These are phyloP conservation scores for Chamaenerion angustifolium DNA, from an alignment of 345 rosid genomes.

Conservation along the genomic window DNA sequence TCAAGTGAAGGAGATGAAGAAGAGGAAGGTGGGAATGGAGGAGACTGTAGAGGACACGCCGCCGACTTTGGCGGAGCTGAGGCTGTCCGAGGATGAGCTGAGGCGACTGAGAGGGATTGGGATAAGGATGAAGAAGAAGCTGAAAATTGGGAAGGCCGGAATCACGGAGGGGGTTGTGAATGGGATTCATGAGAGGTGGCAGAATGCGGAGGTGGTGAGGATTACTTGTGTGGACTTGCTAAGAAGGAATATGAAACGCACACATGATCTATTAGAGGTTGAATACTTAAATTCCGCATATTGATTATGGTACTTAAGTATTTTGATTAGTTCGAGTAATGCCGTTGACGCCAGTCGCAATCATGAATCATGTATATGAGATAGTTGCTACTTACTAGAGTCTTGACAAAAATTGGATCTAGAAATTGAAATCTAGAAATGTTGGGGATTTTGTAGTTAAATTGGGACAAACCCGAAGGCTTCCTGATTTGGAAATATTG, in stretches of 20 bases:
- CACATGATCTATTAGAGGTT: constrained; percentile 95
- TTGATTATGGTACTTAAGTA: too few species aligned
- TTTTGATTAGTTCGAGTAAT: too few species aligned
- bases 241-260: constrained; percentile 79
- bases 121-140: constrained; percentile 46
- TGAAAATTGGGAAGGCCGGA: constrained; percentile 83
- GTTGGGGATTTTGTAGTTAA: too few species aligned
- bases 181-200: constrained; percentile 97
- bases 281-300: not conserved
- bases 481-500: too few species aligned
- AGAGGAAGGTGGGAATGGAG: constrained; percentile 20
- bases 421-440: too few species aligned
- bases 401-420: too few species aligned
- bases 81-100: constrained; percentile 37
- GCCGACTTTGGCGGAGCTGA: constrained; percentile 73
- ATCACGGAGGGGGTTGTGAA: constrained; percentile 91
- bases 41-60: constrained; percentile 14
- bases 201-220: constrained; percentile 63
- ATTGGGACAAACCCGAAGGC: too few species aligned
- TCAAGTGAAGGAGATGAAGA: constrained; percentile 21
- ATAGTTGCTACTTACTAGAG: too few species aligned
- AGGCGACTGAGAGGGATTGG: constrained; percentile 51
- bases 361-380: too few species aligned
- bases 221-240: constrained; percentile 73
- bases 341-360: too few species aligned